Evolutionary conservation across 2,329 filamentous ascomycete species (phyloP), one percentile per base, ranked within the genome.

Genomic region (Alternaria novae-zelandiae): DNA sequence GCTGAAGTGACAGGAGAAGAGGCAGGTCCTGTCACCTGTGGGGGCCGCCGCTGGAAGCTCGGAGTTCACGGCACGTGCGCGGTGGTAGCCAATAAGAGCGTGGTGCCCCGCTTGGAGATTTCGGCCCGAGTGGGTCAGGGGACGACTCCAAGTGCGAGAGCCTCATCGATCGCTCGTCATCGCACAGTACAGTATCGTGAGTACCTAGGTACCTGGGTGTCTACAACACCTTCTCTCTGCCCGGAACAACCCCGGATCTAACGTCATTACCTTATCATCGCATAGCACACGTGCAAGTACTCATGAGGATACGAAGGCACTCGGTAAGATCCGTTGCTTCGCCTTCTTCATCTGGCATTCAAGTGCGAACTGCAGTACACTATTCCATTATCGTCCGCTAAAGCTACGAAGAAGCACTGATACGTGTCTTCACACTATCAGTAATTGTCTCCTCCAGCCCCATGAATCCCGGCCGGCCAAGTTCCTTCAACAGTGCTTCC

Each of bases 371-470:
- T 51, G 28, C 9, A 47, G 17, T 46, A 57, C 21, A 43, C 7
- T 21, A 51, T 17, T n/a, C 25, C 17, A 20, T 49, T 28, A 23
- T 23, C 25, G 30, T 20, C 10, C 8, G n/a, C 13, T 26, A 28
- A 36, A 56, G 44, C 57, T 61, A 63, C 12, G 44, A 46, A 56
- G 57, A 51, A 32, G 44, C 11, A 6, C n/a, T 43, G 17, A 60
- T 56, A 32, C 61, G 61, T n/a, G 61, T 53, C 36, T 47, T n/a
- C 17, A 64, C 54, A 11, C 54, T 61, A n/a, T 54, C 54, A 25
- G 32, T 26, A 21, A 64, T 61, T 15, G 58, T 65, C 23, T 65
- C 63, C 28, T 63, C 59, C 49, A 65, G 25, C 12, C 59, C 50
- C 45, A 21, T 32, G n/a, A 57, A 63, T 1, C 63, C 63, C 25